These are phyloP conservation scores for Saturnispora silvae DNA, from an alignment of 805 yeast species.

Conservation along the genomic window DNA sequence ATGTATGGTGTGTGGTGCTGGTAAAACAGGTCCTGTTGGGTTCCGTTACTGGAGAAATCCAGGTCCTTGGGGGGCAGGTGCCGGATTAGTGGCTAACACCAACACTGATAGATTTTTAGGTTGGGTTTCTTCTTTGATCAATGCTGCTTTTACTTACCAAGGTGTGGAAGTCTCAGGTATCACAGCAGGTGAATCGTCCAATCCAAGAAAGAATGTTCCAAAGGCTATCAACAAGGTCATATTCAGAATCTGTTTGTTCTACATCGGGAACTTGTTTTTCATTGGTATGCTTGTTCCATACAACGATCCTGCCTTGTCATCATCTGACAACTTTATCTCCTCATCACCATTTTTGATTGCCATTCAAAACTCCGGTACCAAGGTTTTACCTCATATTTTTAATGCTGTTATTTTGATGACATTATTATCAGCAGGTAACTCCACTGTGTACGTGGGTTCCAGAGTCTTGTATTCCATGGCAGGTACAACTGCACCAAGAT, in stretches of 20 bases:
- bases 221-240: slow-evolving; percentile 59
- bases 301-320: slow-evolving; percentile 43
- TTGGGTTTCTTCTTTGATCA: slow-evolving; percentile 23
- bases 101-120: slow-evolving; percentile 53
- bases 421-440: slow-evolving; percentile 69
- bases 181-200: slow-evolving; percentile 60
- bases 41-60: slow-evolving; percentile 74
- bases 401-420: slow-evolving; percentile 59
- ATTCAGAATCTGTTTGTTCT: slow-evolving; percentile 53
- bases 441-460: slow-evolving; percentile 62
- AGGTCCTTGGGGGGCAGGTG: slow-evolving; percentile 54
- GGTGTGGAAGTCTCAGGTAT: slow-evolving; percentile 69
- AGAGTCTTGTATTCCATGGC: slow-evolving; percentile 55
- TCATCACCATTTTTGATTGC: slow-evolving; percentile 68
- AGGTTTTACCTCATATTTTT: slow-evolving; percentile 54
- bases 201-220: slow-evolving; percentile 61
- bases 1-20: slow-evolving; percentile 68
- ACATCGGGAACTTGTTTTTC: slow-evolving; percentile 53
- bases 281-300: slow-evolving; percentile 61
- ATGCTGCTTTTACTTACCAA: slow-evolving; percentile 68
- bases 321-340: slow-evolving; percentile 31
- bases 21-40: slow-evolving; percentile 56
- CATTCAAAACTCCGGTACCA: slow-evolving; percentile 55
- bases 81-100: slow-evolving; percentile 36
- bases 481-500: slow-evolving; percentile 47